Evolutionary conservation across 2,329 filamentous ascomycete genomes (phyloP), one percentile per base, ranked within the genome.

Genomic region (Raffaelea deltoideospora): DNA sequence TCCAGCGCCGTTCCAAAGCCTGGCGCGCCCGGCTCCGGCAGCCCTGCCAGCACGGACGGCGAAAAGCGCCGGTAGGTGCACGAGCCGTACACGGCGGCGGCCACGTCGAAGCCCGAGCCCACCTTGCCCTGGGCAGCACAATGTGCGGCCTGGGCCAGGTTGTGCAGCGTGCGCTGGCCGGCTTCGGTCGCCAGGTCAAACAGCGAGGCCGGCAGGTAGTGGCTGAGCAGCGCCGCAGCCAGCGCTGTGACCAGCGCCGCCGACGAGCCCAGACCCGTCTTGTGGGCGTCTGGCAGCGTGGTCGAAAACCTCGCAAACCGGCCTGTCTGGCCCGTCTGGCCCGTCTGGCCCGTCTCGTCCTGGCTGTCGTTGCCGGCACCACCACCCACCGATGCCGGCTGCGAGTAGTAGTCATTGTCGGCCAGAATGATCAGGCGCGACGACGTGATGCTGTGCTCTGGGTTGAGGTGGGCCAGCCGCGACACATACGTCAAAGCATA

Each of bases 61-160:
- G 83, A 88, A 62, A 98, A 98, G n/a, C 90, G 79, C 17, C 80
- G 73, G 65, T 98, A 98, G 10, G 81, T 65, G 54, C 85, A 94
- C 14, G 83, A 87, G 14, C 90, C 90, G 55, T 85, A 95, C 14
- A 94, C 85, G 15, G 90, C 90, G 20, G 82, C 79, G 0, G 88
- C 90, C 36, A 98, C 81, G 53, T 98, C 90, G 54, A 98, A 98
- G 17, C 90, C 90, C 1, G 82, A 90, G 34, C 90, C 90, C 15
- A 98, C 78, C 58, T 98, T 98, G 19, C 90, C 90, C 61, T 98
- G 90, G 0, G 90, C 90, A 2, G 88, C 85, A 53, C 88, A 95
- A 61, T 98, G 90, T 4, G 85, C 79, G 1, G 83, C 82, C 63
- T 98, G 90, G 0, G 88, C 80, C 35, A 98, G 76, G 58, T 96